Evolutionary conservation across 495 filamentous ascomycete species (phyloP), one percentile per base, ranked within the genome.

Genomic region (Pyronema omphalodes): DNA sequence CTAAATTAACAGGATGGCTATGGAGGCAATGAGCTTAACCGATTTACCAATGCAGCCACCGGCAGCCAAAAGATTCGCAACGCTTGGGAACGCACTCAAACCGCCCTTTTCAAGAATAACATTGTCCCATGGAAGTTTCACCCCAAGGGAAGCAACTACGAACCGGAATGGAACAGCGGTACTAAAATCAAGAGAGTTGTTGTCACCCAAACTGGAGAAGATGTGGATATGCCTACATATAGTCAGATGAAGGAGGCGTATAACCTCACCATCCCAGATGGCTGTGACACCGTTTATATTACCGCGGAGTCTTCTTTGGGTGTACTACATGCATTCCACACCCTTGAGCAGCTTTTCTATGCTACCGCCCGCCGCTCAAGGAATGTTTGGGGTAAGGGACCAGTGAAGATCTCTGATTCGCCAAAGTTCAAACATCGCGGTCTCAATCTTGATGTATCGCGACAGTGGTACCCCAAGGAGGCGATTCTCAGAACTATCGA

Each of bases 51-150:
- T 9, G 23, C 44, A 14, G 17, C 12, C 11, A n/a, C 14, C 23
- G 44, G 47, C 9, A 50, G 29, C 50, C 40, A 52, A 35, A 52
- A 52, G 19, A 14, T 52, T 23, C 11, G 8, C 15, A 17, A 40
- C 23, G 66, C 67, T 60, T 78, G 52, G 57, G 18, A 67, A 45
- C 67, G 71, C 7, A 69, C 74, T 15, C 65, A 66, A 46, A 57
- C 67, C 17, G 73, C 68, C 44, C 73, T 86, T 33, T 79, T 86
- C 64, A 65, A 69, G 19, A 67, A 77, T 56, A 75, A 74, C 55
- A 77, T 85, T 44, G 73, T 83, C 9, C 84, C 84, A 3, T 89
- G 84, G 84, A 84, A 79, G 68, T 76, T 88, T 54, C 72, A 83
- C 57, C 71, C 73, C 29, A 74, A 78, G 11, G 68, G 74, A 44